These are phyloP conservation scores for Stachybotrys elegans DNA, from an alignment of 2,329 filamentous ascomycete species.

Conservation along the genomic window DNA sequence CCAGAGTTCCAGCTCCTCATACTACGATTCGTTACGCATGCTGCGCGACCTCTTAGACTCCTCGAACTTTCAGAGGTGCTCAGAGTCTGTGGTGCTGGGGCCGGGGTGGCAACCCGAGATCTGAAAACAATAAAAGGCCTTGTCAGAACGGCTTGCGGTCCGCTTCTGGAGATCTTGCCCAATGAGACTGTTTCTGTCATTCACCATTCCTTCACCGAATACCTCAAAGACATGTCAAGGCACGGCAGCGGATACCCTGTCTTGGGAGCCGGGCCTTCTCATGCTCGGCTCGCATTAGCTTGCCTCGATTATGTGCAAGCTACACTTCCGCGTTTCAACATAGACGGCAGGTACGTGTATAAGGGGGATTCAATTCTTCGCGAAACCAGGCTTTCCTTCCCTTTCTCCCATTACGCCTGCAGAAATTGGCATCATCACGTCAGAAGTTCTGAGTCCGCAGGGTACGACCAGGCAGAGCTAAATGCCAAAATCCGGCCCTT, in stretches of 20 bases:
- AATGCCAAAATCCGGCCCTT: conserved; percentile 7
- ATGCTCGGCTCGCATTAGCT: conserved; percentile 14
- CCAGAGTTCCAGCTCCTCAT: conserved; percentile 30
- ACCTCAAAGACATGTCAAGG: conserved; percentile 22
- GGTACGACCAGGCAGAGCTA: conserved; percentile 11
- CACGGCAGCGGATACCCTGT: conserved; percentile 11
- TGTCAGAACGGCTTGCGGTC: conserved; percentile 32
- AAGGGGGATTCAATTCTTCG: not conserved
- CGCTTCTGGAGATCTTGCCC: conserved; percentile 37
- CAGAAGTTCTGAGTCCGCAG: conserved; percentile 12
- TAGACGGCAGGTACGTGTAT: conserved; percentile 7
- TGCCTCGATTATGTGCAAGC: conserved; percentile 5
- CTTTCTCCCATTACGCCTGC: conserved; percentile 23
- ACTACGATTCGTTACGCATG: conserved; percentile 35
- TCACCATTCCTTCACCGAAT: conserved; percentile 46
- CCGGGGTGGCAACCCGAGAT: conserved; percentile 17
- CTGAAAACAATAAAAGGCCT: conserved; percentile 28
- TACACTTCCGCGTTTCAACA: not conserved
- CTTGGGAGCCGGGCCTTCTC: conserved; percentile 12
- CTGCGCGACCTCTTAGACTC: conserved; percentile 33
- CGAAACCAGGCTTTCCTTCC: conserved; percentile 8
- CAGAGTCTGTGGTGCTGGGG: too few relatives aligned
- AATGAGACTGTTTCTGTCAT: conserved; percentile 39
- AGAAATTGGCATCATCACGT: conserved; percentile 24
- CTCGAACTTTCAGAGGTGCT: conserved; percentile 33